Conservation (phyloP, 2,329 filamentous ascomycete genomes). For the Fusarium coffeatum region DNA sequence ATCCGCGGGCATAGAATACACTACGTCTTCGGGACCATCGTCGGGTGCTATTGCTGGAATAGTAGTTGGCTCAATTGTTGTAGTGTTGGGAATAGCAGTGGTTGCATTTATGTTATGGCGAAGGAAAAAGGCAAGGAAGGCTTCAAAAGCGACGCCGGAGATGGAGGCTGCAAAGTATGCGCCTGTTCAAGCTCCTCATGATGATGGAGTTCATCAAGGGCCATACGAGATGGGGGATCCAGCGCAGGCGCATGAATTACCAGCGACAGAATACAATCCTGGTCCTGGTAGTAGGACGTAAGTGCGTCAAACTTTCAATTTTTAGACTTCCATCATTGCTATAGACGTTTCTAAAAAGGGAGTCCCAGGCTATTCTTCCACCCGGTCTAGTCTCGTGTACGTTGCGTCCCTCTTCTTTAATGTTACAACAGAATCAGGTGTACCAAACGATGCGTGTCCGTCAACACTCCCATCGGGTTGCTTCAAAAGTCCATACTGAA, state of each 20-base stretch:
- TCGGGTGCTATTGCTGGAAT: background rate
- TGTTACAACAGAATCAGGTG: too few species aligned
- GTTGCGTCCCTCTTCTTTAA: too few species aligned
- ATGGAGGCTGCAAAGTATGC: background rate
- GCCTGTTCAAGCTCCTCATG: background rate
- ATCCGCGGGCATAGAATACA: background rate
- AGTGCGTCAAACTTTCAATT: too few species aligned
- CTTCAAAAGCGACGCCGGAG: fast-evolving
- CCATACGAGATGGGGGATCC: constrained; percentile 10
- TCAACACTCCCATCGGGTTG: too few species aligned
- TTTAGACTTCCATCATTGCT: too few species aligned
- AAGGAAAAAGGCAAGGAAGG: background rate
- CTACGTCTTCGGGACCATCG: background rate
- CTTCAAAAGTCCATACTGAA: too few species aligned
- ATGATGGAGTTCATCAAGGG: background rate
- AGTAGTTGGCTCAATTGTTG: background rate
- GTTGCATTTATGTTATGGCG: constrained; percentile 4
- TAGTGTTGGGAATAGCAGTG: background rate
- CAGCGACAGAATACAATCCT: background rate
- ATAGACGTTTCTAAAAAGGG: too few species aligned
- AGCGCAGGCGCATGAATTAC: background rate
- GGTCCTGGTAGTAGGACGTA: too few species aligned
- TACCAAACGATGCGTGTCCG: too few species aligned
- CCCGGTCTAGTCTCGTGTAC: too few species aligned
- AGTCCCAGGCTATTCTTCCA: too few species aligned